phyloP scores from a whole-genome alignment of 768 basidiomycete species.

The Mycena rebaudengoi region DNA sequence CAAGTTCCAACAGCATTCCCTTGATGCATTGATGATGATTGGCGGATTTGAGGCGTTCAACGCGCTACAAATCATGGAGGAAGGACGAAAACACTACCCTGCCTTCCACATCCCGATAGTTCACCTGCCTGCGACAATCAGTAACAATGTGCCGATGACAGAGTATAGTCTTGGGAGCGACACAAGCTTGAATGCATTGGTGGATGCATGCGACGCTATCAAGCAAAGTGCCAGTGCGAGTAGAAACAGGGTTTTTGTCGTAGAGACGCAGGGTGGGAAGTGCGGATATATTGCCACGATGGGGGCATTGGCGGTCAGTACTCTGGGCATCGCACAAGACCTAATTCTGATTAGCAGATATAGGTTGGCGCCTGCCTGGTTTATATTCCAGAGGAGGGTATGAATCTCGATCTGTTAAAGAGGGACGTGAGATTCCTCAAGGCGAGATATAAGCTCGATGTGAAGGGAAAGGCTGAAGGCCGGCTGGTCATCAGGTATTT shows the following conservation, averaged over 20 bases:
- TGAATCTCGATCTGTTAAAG: constrained; percentile 81
- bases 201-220: constrained; percentile 97
- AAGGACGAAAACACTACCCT: constrained; percentile 84
- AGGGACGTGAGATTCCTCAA: constrained; percentile 90
- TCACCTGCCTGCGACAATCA: constrained; percentile 95
- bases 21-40: constrained; percentile 87
- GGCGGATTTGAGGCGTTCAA: constrained; percentile 97
- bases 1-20: constrained; percentile 85
- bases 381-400: constrained; percentile 93
- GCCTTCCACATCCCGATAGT: constrained; percentile 96
- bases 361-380: constrained; percentile 82
- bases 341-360: neutral
- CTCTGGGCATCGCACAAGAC: neutral
- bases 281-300: constrained; percentile 96
- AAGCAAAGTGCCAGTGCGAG: constrained; percentile 98
- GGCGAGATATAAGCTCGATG: constrained; percentile 84
- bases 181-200: constrained; percentile 96
- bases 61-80: constrained; percentile 79
- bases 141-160: constrained; percentile 97
- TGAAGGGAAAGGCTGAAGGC: constrained; percentile 90
- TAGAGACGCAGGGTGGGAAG: constrained; percentile 97
- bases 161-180: constrained; percentile 96
- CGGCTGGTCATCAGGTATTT: constrained; percentile 88
- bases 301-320: constrained; percentile 92
- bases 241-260: constrained; percentile 94